phyloP scores from a whole-genome alignment of 305 asterid genomes.

The Withania somnifera region DNA sequence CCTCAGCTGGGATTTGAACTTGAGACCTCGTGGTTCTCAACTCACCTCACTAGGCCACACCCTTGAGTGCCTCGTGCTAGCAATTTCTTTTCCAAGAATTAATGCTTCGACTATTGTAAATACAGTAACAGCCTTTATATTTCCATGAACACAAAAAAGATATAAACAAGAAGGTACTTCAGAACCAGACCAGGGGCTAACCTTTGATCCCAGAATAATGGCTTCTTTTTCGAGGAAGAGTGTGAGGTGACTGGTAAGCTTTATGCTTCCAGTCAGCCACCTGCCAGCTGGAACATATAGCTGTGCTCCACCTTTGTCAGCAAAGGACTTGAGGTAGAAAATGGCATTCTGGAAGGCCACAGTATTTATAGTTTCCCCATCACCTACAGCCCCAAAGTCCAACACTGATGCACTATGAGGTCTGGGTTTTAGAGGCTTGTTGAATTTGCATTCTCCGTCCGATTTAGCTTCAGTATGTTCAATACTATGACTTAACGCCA shows the following conservation, averaged over 20 bases:
- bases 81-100: neutral
- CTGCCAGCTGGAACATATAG: slow-evolving; percentile 19
- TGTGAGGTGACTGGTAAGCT: slow-evolving; percentile 20
- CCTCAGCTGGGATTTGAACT: neutral
- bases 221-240: slow-evolving; percentile 32
- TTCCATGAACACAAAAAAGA: neutral
- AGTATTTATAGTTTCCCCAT: slow-evolving; percentile 21
- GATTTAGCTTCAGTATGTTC: slow-evolving; percentile 6
- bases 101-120: neutral
- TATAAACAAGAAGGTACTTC: neutral
- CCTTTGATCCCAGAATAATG: slow-evolving; percentile 70
- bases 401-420: slow-evolving; percentile 19
- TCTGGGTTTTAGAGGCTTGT: slow-evolving; percentile 15
- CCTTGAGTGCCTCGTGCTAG: neutral
- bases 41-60: neutral
- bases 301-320: slow-evolving; percentile 22
- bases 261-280: slow-evolving; percentile 20
- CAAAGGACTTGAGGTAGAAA: slow-evolving; percentile 20
- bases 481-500: slow-evolving; percentile 12
- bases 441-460: slow-evolving; percentile 11
- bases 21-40: neutral
- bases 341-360: slow-evolving; percentile 20
- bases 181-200: slow-evolving; percentile 2
- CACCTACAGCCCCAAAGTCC: slow-evolving; percentile 30
- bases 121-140: neutral